These are phyloP conservation scores for Stereum hirsutum DNA, from an alignment of 1,284 basidiomycete genomes.

Conservation along the genomic window DNA sequence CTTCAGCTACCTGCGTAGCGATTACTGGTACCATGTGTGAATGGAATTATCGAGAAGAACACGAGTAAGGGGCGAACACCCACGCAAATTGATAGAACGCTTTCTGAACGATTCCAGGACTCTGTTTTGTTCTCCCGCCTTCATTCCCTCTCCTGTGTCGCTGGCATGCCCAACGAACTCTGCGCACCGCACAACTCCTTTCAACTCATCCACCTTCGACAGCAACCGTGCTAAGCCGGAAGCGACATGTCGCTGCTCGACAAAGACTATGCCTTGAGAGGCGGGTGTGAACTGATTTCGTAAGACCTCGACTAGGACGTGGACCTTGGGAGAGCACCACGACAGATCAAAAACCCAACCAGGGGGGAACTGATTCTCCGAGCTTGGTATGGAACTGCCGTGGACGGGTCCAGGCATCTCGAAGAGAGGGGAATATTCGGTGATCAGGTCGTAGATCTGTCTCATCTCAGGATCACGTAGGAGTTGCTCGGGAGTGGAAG, in stretches of 20 bases:
- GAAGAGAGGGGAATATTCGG: slow-evolving; percentile 43
- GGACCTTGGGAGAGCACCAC: slow-evolving; percentile 70
- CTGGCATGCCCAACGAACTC: slow-evolving; percentile 65
- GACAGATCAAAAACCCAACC: slow-evolving; percentile 29
- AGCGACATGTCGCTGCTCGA: slow-evolving; percentile 74
- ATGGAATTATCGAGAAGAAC: background rate
- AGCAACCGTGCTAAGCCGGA: slow-evolving; percentile 59
- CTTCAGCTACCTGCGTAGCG: slow-evolving; percentile 81
- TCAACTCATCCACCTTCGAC: slow-evolving; percentile 44
- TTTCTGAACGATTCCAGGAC: slow-evolving; percentile 57
- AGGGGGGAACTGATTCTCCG: slow-evolving; percentile 26
- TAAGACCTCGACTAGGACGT: slow-evolving; percentile 49
- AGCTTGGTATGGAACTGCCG: too few relatives aligned
- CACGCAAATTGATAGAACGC: slow-evolving; percentile 60
- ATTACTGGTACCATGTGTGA: slow-evolving; percentile 41
- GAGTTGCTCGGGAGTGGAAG: background rate
- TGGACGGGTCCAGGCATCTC: slow-evolving; percentile 20
- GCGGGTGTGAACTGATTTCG: slow-evolving; percentile 38
- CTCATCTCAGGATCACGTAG: slow-evolving; percentile 5
- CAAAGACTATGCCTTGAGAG: slow-evolving; percentile 79
- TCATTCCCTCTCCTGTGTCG: slow-evolving; percentile 32
- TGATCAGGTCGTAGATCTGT: slow-evolving; percentile 30
- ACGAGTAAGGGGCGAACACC: slow-evolving; percentile 18
- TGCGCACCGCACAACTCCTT: slow-evolving; percentile 46
- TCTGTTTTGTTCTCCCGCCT: slow-evolving; percentile 42